These are phyloP conservation scores for Suillus hirtellus DNA, from an alignment of 768 basidiomycete genomes.

Conservation along the genomic window DNA sequence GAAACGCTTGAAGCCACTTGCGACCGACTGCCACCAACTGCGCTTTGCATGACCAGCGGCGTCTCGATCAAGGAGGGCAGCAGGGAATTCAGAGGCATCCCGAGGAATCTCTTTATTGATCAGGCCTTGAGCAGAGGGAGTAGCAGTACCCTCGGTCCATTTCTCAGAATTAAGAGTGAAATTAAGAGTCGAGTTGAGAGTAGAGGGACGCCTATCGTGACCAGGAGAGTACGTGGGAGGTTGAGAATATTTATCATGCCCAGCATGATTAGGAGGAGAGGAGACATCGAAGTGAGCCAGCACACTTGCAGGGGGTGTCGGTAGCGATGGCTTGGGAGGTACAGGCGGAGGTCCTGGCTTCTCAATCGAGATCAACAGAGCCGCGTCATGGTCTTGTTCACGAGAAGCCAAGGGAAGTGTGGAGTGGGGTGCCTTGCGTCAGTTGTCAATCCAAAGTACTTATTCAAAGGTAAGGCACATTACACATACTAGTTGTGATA, in stretches of 20 bases:
- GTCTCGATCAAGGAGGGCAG: neutral
- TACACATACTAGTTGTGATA: conserved; percentile 27
- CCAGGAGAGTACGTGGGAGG: conserved; percentile 30
- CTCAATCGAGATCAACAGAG: conserved; percentile 21
- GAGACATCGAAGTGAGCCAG: conserved; percentile 28
- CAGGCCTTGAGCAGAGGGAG: conserved; percentile 26
- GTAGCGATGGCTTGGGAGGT: conserved; percentile 29
- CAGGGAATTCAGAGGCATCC: conserved; percentile 18
- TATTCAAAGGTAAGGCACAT: conserved; percentile 10
- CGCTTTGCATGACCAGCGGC: neutral
- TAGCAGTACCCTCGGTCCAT: conserved; percentile 23
- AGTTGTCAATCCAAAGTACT: conserved; percentile 2
- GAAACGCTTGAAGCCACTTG: conserved; percentile 3
- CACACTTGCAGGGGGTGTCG: conserved; percentile 31
- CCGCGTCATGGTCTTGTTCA: conserved; percentile 18
- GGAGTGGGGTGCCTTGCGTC: conserved; percentile 26
- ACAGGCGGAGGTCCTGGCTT: conserved; percentile 20
- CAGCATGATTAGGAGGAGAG: conserved; percentile 16
- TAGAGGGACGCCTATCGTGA: conserved; percentile 30
- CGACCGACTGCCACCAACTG: neutral
- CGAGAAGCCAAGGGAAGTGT: conserved; percentile 25
- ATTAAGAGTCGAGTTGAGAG: conserved; percentile 12
- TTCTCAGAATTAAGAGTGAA: conserved; percentile 30
- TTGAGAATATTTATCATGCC: conserved; percentile 21
- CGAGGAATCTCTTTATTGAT: conserved; percentile 26